A percentile compares a stretch with the other conserved stretches of the same genome.
Evolutionary conservation across 2,329 filamentous ascomycete genomes (phyloP).

Genomic region (Emergomyces orientalis): DNA sequence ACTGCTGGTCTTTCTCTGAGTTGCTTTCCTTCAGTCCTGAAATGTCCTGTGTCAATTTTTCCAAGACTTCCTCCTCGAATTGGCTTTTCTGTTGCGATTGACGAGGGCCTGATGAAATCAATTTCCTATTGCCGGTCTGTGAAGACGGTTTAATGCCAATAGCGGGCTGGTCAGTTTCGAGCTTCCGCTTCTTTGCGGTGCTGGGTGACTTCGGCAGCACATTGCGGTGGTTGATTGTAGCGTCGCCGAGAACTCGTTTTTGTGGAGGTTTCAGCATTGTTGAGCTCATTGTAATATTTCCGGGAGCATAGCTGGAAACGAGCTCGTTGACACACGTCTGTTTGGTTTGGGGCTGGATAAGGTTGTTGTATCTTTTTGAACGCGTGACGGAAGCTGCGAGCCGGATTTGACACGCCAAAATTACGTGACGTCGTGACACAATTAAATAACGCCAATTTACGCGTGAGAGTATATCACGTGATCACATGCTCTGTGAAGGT

Average conservation of each 20-base stretch:
- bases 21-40: slow-evolving; percentile 75
- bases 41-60: slow-evolving; percentile 93
- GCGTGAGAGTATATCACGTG: slow-evolving; percentile 2
- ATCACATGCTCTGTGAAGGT: background rate
- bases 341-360: background rate
- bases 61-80: slow-evolving; percentile 88
- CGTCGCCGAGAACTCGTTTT: slow-evolving; percentile 64
- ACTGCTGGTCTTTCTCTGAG: slow-evolving; percentile 85
- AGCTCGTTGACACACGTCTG: background rate
- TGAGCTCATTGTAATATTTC: slow-evolving; percentile 31
- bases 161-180: slow-evolving; percentile 48
- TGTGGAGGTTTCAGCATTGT: slow-evolving; percentile 43
- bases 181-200: slow-evolving; percentile 70
- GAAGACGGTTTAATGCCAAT: slow-evolving; percentile 51
- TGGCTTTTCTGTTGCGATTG: slow-evolving; percentile 66
- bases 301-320: slow-evolving; percentile 3
- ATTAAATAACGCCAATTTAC: slow-evolving; percentile 6
- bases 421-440: slow-evolving; percentile 6
- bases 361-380: background rate
- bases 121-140: slow-evolving; percentile 50
- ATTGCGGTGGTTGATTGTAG: slow-evolving; percentile 55
- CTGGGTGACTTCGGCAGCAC: slow-evolving; percentile 45
- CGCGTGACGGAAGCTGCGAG: background rate
- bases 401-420: background rate
- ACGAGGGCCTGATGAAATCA: slow-evolving; percentile 45